These are phyloP conservation scores for Allium cepa DNA, from an alignment of 106 monocot species.

Conservation along the genomic window DNA sequence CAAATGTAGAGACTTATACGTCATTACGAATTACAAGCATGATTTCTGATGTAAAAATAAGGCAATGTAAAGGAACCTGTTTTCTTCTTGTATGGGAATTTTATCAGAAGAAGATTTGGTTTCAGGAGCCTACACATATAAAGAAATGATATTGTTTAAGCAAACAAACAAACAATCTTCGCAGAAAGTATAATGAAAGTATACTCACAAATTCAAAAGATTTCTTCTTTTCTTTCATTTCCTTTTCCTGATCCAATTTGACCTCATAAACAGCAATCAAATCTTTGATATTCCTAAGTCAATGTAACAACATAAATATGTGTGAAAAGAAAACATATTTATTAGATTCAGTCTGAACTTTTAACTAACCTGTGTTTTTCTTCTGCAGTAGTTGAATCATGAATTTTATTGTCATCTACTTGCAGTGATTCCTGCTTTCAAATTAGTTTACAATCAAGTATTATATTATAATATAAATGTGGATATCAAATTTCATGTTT, in stretches of 20 bases:
- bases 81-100: constrained; percentile 18
- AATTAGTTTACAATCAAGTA: neutral
- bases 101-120: constrained; percentile 13
- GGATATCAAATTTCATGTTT: neutral
- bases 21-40: neutral
- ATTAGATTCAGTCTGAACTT: neutral
- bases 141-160: neutral
- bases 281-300: neutral
- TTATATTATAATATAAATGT: neutral
- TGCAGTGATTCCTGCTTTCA: constrained; percentile 3
- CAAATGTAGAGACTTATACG: no score
- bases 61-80: constrained; percentile 37
- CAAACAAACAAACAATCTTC: neutral
- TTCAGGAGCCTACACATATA: constrained; percentile 18
- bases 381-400: neutral
- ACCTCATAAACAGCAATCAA: neutral
- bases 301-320: neutral
- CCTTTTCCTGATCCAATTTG: neutral
- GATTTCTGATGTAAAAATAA: constrained; percentile 10
- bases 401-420: neutral
- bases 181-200: neutral
- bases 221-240: constrained; percentile 15
- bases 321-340: neutral
- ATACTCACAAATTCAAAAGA: constrained; percentile 31
- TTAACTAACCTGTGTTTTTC: constrained; percentile 3